These are phyloP conservation scores for Blepharisma undulans DNA, from an alignment of 169 alveolate genomes.

Conservation along the genomic window DNA sequence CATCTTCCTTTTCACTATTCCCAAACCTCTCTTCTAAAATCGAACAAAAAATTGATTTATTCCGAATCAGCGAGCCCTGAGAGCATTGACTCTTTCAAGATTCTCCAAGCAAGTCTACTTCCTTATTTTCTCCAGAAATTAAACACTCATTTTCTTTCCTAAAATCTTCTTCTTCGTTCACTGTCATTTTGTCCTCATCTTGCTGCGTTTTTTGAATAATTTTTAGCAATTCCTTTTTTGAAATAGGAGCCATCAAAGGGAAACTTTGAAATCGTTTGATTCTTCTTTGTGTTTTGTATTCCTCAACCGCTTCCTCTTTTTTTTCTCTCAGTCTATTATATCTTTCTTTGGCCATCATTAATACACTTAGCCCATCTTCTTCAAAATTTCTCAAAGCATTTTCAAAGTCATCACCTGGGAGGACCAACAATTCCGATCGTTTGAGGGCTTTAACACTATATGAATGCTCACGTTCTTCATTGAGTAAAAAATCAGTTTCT, in stretches of 20 bases:
- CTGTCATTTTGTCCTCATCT: neutral
- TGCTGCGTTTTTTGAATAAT: neutral
- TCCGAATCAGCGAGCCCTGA: neutral
- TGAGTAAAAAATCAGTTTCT: constrained; percentile 25
- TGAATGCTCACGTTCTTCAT: neutral
- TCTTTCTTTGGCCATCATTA: neutral
- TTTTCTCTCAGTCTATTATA: neutral
- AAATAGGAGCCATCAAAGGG: neutral
- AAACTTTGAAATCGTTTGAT: neutral
- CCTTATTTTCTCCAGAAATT: neutral
- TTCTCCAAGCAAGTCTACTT: neutral
- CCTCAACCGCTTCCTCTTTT: neutral
- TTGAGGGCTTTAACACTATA: constrained; percentile 1
- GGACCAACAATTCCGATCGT: neutral
- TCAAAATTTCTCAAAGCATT: neutral
- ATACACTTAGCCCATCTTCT: neutral
- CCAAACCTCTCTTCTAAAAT: neutral
- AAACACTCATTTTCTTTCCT: neutral
- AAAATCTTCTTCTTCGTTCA: neutral
- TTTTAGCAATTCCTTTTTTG: neutral
- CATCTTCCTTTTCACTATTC: neutral
- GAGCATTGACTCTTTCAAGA: neutral
- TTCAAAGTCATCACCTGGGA: neutral
- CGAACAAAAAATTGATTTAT: neutral
- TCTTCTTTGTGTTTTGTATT: neutral